Evolutionary conservation across 805 yeast genomes (phyloP).

Genomic region (Yamadazyma olivae): DNA sequence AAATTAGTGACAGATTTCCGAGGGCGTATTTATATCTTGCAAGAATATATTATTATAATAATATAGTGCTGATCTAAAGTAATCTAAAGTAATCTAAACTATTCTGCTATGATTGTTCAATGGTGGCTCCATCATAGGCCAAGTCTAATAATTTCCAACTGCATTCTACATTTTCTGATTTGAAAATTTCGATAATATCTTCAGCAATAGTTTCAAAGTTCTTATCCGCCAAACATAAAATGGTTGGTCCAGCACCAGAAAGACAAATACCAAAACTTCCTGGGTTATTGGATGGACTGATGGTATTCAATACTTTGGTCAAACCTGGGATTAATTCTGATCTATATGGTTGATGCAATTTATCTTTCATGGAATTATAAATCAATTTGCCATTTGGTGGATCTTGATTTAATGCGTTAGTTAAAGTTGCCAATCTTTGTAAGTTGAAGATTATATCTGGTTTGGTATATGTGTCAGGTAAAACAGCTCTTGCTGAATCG

Average conservation of each 20-base stretch:
- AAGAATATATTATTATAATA: too few relatives aligned
- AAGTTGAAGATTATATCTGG: constrained; percentile 87
- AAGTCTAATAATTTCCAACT: constrained; percentile 81
- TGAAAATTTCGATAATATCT: constrained; percentile 69
- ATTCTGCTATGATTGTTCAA: constrained; percentile 1
- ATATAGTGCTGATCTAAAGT: too few relatives aligned
- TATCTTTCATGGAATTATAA: constrained; percentile 95
- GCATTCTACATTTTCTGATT: constrained; percentile 64
- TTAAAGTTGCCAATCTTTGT: constrained; percentile 88
- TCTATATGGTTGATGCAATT: constrained; percentile 96
- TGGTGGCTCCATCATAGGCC: constrained; percentile 80
- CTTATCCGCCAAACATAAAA: constrained; percentile 86
- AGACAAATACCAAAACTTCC: constrained; percentile 92
- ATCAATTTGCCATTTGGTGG: constrained; percentile 82
- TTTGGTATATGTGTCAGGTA: constrained; percentile 76
- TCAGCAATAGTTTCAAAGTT: constrained; percentile 81
- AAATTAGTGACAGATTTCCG: too few relatives aligned
- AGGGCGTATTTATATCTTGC: too few relatives aligned
- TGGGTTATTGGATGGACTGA: constrained; percentile 77
- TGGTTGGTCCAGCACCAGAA: constrained; percentile 98
- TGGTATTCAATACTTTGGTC: constrained; percentile 69
- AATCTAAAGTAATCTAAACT: background rate
- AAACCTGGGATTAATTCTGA: constrained; percentile 89
- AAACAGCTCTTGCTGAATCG: constrained; percentile 84
- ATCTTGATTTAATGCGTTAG: constrained; percentile 83